phyloP scores from a whole-genome alignment of 2,329 filamentous ascomycete species.

The Dactylonectria macrodidyma region DNA sequence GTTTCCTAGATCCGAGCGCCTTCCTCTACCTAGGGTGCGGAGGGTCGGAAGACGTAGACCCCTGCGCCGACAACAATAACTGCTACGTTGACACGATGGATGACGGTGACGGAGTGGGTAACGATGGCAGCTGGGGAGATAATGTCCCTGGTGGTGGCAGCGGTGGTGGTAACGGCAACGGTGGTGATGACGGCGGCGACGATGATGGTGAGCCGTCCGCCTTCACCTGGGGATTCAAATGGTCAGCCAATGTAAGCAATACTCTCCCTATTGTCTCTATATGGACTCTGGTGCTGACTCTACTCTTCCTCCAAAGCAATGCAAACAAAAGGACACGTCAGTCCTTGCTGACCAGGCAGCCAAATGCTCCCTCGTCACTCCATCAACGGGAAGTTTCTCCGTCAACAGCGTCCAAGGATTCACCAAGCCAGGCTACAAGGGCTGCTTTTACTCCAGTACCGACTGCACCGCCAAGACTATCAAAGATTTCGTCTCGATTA shows the following conservation, averaged over 20 bases:
- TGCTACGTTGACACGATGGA: too few species aligned
- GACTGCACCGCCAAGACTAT: neutral
- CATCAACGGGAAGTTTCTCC: neutral
- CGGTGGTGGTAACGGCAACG: neutral
- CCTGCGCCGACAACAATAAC: neutral
- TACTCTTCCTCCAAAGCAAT: neutral
- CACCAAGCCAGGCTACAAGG: neutral
- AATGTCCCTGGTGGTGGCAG: neutral
- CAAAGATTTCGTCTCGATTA: neutral
- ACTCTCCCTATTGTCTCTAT: neutral
- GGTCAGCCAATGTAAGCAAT: neutral
- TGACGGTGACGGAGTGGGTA: neutral
- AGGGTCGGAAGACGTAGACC: neutral
- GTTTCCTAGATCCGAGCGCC: neutral
- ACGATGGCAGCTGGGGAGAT: neutral
- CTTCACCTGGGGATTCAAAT: neutral
- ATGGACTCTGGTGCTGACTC: neutral
- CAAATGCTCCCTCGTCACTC: neutral
- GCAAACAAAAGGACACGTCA: neutral
- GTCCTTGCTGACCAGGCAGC: neutral
- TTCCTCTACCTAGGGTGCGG: neutral
- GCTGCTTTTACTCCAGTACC: neutral
- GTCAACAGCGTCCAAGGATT: neutral
- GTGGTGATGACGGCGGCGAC: neutral
- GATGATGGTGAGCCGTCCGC: neutral